Conservation (phyloP, 2,329 filamentous ascomycete genomes). For the Alternaria dauci region DNA sequence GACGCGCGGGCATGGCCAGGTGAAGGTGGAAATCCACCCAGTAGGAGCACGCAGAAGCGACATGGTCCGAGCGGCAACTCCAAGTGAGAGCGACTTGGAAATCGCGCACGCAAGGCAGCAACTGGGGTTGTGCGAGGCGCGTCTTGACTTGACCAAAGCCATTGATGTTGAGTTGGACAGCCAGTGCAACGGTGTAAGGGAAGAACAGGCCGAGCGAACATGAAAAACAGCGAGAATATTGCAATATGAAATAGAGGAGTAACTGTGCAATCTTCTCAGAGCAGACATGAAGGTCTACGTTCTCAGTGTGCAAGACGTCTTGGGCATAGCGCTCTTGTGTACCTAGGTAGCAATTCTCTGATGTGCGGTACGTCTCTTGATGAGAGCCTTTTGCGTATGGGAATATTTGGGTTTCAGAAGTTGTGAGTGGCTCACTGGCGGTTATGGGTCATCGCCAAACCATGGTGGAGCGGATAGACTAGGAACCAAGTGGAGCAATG, state of each 20-base stretch:
- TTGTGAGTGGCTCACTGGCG: too few species aligned
- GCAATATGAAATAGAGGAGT: not conserved
- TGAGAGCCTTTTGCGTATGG: too few species aligned
- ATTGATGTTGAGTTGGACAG: conserved; percentile 4
- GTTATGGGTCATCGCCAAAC: too few species aligned
- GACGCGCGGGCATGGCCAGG: conserved; percentile 4
- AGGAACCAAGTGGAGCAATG: too few species aligned
- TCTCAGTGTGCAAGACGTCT: not conserved
- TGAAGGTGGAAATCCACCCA: conserved; percentile 6
- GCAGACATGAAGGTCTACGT: not conserved
- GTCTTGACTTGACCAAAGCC: not conserved
- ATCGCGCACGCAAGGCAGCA: not conserved
- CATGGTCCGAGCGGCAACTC: conserved; percentile 18
- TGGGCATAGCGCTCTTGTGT: not conserved
- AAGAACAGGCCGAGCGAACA: not conserved
- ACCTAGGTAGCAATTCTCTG: too few species aligned
- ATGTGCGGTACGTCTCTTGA: too few species aligned
- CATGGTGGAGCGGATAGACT: too few species aligned
- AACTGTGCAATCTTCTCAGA: not conserved
- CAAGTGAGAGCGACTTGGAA: not conserved
- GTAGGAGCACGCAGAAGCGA: conserved; percentile 1
- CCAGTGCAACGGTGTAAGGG: not conserved
- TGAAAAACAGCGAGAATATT: not conserved
- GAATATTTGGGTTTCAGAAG: too few species aligned
- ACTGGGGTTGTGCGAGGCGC: not conserved